Conservation (phyloP, 2,329 filamentous ascomycete species). For the Claviceps arundinis region DNA sequence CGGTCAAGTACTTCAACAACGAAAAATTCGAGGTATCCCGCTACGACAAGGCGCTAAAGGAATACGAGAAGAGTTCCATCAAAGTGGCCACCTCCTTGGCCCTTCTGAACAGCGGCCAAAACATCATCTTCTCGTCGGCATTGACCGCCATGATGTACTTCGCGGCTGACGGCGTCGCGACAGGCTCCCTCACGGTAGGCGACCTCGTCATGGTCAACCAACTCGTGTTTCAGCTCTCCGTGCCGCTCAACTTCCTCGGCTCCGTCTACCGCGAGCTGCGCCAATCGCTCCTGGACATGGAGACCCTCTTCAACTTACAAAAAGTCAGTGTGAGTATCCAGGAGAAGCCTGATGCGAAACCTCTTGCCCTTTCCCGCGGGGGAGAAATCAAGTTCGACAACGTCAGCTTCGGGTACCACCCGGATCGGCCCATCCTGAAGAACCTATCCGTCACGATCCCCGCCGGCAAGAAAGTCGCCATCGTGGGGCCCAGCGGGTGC, state of each 20-base stretch:
- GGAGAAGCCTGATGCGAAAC: constrained; percentile 61
- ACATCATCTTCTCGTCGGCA: constrained; percentile 90
- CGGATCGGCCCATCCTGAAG: constrained; percentile 73
- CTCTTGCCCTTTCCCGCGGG: constrained; percentile 57
- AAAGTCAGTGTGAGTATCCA: constrained; percentile 86
- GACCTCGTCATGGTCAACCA: constrained; percentile 99
- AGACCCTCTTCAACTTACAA: constrained; percentile 92
- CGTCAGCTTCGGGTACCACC: constrained; percentile 84
- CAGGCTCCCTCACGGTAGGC: constrained; percentile 72
- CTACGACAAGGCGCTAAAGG: constrained; percentile 74
- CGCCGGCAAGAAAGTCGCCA: constrained; percentile 87
- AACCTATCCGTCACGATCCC: constrained; percentile 82
- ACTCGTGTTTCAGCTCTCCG: constrained; percentile 92
- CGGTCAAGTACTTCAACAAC: constrained; percentile 99
- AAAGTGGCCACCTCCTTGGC: constrained; percentile 91
- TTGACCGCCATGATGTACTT: constrained; percentile 98
- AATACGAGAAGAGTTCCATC: constrained; percentile 89
- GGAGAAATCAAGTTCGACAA: constrained; percentile 92
- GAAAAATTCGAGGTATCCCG: constrained; percentile 85
- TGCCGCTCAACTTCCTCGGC: constrained; percentile 95
- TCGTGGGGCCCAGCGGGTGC: constrained; percentile 90
- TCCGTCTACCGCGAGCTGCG: constrained; percentile 92
- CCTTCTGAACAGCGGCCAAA: constrained; percentile 88
- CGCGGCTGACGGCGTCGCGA: constrained; percentile 76
- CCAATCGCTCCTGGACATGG: constrained; percentile 94